Evolutionary conservation across 768 basidiomycete genomes (phyloP).

Genomic region (Xerocomellus dryophilus): DNA sequence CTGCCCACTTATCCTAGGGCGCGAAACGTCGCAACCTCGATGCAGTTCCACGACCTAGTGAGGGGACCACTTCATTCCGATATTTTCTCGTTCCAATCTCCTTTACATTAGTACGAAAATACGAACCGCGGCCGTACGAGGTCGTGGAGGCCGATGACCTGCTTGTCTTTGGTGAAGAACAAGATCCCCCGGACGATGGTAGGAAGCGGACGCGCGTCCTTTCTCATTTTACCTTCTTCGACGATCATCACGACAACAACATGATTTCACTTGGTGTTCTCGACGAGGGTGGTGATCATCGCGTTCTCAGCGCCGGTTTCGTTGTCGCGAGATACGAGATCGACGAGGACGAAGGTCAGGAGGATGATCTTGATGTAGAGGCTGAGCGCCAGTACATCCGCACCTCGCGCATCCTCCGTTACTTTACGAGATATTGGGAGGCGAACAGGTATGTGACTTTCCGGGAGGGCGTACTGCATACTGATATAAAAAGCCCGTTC

Average conservation of each 20-base stretch:
- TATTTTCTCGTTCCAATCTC: background rate
- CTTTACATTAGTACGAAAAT: conserved; percentile 37
- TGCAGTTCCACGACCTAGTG: conserved; percentile 13
- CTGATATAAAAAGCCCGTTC: conserved; percentile 45
- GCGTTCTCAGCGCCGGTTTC: conserved; percentile 56
- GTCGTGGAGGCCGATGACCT: conserved; percentile 36
- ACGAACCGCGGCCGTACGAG: conserved; percentile 33
- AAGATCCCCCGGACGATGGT: conserved; percentile 33
- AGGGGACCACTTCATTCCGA: background rate
- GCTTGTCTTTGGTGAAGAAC: conserved; percentile 42
- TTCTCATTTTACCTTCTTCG: conserved; percentile 59
- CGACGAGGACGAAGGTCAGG: conserved; percentile 64
- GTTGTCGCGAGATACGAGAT: conserved; percentile 44
- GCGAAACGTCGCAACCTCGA: conserved; percentile 31
- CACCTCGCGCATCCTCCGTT: conserved; percentile 46
- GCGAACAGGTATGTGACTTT: conserved; percentile 46
- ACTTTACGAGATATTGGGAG: conserved; percentile 49
- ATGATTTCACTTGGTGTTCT: conserved; percentile 49
- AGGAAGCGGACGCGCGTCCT: conserved; percentile 58
- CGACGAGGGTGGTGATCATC: conserved; percentile 40
- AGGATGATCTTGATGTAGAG: conserved; percentile 42
- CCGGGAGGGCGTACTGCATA: background rate
- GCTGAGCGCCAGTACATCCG: conserved; percentile 40
- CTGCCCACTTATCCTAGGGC: conserved; percentile 8
- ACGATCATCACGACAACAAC: conserved; percentile 43